These are phyloP conservation scores for Phlebopus sp. DNA, from an alignment of 1,284 basidiomycete genomes.

Conservation along the genomic window DNA sequence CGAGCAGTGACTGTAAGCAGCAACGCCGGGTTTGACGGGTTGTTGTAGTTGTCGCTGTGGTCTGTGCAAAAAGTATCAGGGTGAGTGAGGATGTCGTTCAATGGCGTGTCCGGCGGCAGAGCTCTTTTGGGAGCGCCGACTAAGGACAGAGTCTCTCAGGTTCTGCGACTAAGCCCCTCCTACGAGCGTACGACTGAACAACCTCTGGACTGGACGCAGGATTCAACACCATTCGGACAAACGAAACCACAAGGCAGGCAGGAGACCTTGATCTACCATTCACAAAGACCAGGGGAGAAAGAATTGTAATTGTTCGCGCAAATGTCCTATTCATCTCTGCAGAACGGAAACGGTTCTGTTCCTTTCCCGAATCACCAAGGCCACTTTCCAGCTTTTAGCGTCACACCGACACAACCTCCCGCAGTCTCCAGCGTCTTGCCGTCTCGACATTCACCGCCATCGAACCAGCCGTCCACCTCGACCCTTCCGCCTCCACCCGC, in stretches of 20 bases:
- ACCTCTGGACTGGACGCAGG: no score
- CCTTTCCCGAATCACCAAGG: slow-evolving; percentile 17
- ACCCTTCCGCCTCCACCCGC: slow-evolving; percentile 4
- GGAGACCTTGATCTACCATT: background rate
- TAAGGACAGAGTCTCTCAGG: no score
- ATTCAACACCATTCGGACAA: no score
- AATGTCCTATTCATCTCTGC: slow-evolving; percentile 9
- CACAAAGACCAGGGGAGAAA: background rate
- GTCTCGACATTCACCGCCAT: slow-evolving; percentile 10
- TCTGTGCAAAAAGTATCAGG: no score
- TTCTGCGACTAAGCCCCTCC: no score
- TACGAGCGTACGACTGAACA: no score
- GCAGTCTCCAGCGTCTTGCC: slow-evolving; percentile 6
- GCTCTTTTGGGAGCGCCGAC: no score
- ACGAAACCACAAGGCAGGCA: background rate
- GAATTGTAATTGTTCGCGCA: background rate
- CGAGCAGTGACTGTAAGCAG: no score
- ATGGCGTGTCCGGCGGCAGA: no score
- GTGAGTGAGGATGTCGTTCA: no score
- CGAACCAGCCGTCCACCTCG: slow-evolving; percentile 8
- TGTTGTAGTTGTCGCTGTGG: no score
- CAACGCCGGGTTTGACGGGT: no score
- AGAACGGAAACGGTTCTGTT: slow-evolving; percentile 12
- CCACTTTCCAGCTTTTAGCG: slow-evolving; percentile 20
- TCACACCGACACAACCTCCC: slow-evolving; percentile 10